These are phyloP conservation scores for bread wheat (Triticum aestivum) DNA, from an alignment of 176 grass and related monocot genomes.

Conservation along the genomic window IWGSC_CS_RefSeq_v2.1 NC_057794.1:115117457-115117956, in stretches of 20 bases:
- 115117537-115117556: conserved; percentile 32
- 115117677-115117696: conserved; percentile 16
- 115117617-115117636: conserved; percentile 55
- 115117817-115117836: not conserved
- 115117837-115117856: not conserved
- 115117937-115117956: conserved; percentile 15
- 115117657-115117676: conserved; percentile 31
- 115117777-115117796: conserved; percentile 8
- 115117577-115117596: conserved; percentile 16
- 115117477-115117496: conserved; percentile 68
- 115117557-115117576: conserved; percentile 42
- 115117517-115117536: not conserved
- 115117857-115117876: not conserved
- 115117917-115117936: conserved; percentile 17
- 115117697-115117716: not conserved
- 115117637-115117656: conserved; percentile 23
- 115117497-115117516: not conserved
- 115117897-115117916: not conserved
- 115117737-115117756: not conserved
- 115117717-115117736: not conserved
- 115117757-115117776: not conserved
- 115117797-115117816: not conserved
- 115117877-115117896: not conserved
- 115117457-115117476: conserved; percentile 85
- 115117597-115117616: conserved; percentile 13